Evolutionary conservation across 106 monocot genomes (phyloP), one percentile per base, ranked within the genome.

Genomic region (Acanthochlamys bracteata): DNA sequence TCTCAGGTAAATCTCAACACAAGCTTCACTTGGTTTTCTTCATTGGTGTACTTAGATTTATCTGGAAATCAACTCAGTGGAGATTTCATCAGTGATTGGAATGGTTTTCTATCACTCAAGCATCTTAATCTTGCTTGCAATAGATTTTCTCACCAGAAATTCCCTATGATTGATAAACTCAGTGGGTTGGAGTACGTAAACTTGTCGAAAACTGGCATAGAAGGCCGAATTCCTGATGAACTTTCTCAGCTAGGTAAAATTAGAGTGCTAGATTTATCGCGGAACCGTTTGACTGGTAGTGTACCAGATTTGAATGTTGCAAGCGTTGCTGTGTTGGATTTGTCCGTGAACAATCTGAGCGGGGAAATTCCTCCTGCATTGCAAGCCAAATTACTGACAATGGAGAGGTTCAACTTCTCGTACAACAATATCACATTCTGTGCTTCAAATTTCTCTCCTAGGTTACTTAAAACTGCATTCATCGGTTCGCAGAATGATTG

Each of bases 371-470:
- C 89, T 10, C 20, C 53, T 33, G 21, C 71, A 0, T 57, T 93
- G 43, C 75, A 67, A 64, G 62, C 78, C 33, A 69, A 72, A 43
- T 55, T 93, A 27, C 69, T 64, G 16, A 39, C n/a, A 7, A 66
- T 93, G 77, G 51, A 65, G 51, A 72, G 19, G 13, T 83, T 89
- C 81, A 80, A 93, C 59, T 86, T 93, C 65, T 89, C 93, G 20
- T 71, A 81, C 79, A 93, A 93, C 76, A 86, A 89, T 55, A 80
- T 93, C 43, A 83, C 85, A 4, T 61, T 85, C 39, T 93, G 93
- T 55, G 74, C 70, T 16, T 55, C 72, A n/a, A 59, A 70, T 11
- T 65, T 71, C 39, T 80, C 78, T 22, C 82, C 33, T 4, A 41
- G 74, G 68, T 65, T 41, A 13, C 66, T 76, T 25, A 61, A 53